Conservation (phyloP, 495 filamentous ascomycete species). For the Bacidia rubella region DNA sequence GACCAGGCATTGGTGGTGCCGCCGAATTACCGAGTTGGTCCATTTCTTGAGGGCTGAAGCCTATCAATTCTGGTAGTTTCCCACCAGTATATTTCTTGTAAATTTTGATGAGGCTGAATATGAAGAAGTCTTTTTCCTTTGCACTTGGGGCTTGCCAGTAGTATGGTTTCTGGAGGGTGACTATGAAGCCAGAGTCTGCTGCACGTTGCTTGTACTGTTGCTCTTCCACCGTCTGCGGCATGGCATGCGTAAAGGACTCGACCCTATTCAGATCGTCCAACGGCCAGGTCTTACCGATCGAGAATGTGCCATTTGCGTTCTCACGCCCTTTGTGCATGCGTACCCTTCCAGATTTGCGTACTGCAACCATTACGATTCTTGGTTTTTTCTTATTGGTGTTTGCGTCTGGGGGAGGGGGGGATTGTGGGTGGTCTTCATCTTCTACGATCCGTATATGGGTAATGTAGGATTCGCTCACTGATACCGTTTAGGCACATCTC, state of each 20-base stretch:
- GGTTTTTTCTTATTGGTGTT: slow-evolving; percentile 66
- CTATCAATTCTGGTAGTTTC: slow-evolving; percentile 59
- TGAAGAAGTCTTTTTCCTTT: slow-evolving; percentile 98
- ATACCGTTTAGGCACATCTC: background rate
- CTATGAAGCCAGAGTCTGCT: slow-evolving; percentile 67
- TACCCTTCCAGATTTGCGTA: slow-evolving; percentile 81
- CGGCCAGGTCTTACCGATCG: slow-evolving; percentile 96
- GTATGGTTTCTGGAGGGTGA: slow-evolving; percentile 84
- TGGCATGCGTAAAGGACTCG: slow-evolving; percentile 55
- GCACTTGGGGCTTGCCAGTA: slow-evolving; percentile 87
- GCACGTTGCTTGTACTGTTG: slow-evolving; percentile 64
- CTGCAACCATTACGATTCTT: slow-evolving; percentile 80
- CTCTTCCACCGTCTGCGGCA: slow-evolving; percentile 39
- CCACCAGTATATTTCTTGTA: slow-evolving; percentile 92
- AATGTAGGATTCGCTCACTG: slow-evolving; percentile 90
- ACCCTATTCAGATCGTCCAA: slow-evolving; percentile 74
- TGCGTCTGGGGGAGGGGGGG: slow-evolving; percentile 65
- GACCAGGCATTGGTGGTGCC: slow-evolving; percentile 15
- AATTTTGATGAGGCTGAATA: slow-evolving; percentile 86
- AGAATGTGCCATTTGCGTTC: slow-evolving; percentile 84
- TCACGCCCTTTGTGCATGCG: slow-evolving; percentile 94
- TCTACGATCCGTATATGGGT: slow-evolving; percentile 87
- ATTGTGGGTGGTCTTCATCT: slow-evolving; percentile 68
- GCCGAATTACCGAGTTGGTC: slow-evolving; percentile 49
- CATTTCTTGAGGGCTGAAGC: slow-evolving; percentile 68